Base-by-base conservation (phyloP, 1,284 basidiomycete species). In the Microbotryum violaceum region DNA sequence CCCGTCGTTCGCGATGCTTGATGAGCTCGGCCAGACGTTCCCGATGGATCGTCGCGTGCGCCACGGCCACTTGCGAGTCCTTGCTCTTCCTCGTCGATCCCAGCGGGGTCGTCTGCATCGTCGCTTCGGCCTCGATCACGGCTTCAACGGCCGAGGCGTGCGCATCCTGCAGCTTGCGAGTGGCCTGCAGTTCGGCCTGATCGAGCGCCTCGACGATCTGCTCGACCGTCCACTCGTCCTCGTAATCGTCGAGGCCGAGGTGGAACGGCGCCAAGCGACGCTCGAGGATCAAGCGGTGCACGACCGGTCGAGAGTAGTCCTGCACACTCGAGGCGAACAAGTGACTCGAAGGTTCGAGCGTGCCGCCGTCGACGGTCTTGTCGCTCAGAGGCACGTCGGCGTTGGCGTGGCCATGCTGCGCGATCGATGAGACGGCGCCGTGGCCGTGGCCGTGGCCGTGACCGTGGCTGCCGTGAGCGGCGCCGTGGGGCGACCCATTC, bases 201-300 rank as follows among this genome's bases (percentile, higher is more conserved):
- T 52, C 47, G 27, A 60, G 61, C 12, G 86, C 85, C 5, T 85
- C 82, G 31, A 88, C 82, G 65, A 94, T 86, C 74, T 85, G 86
- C 55, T 88, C 86, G 71, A 88, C 85, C 67, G 87, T 84, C 87
- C 89, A 93, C 59, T 82, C 81, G 16, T 88, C 85, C 33, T 89
- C 86, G 73, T 89, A 97, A 68, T 97, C 94, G 72, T 97, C 92
- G 33, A 96, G 80, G 5, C 93, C 92, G 50, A 90, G 83, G 77
- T 97, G 98, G 78, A 97, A 97, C 0, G 96, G 96, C 0, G 92
- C 91, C 29, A 98, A 82, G 72, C 83, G 86, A 73, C 91, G 86
- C 66, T 89, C 85, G 70, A 87, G 79, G 75, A 98, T 93, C 73
- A 91, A 82, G 73, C 88, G 84, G 57, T 88, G 86, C 63, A 96